Evolutionary conservation across 2,329 filamentous ascomycete genomes (phyloP), one percentile per base, ranked within the genome.

Genomic region (Fusarium circinatum): DNA sequence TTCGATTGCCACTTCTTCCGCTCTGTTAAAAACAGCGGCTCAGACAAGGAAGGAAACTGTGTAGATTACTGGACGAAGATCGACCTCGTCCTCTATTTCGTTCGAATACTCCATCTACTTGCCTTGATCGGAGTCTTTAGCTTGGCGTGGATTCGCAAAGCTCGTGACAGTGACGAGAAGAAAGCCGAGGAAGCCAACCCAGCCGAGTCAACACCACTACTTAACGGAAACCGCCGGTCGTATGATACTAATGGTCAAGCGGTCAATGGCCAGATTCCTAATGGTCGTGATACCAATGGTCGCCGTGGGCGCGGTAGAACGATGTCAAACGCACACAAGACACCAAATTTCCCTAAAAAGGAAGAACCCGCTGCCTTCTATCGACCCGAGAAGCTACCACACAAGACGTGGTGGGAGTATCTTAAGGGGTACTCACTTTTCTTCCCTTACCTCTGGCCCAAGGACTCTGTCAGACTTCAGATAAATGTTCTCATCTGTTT

Each of bases 381-480:
- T 81, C 92, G 96, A 76, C 95, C 95, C 5, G 92, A 93, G 42
- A 96, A 94, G 73, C 89, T 94, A 14, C 95, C 94, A 6, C 93
- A 93, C 76, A 94, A 93, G 75, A 96, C 92, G 59, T 99, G 96
- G 96, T 97, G 93, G 91, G 95, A 98, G 80, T 99, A 99, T 81
- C 86, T 98, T 69, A 91, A 92, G 73, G 95, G 96, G 51, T 99
- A 98, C 82, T 93, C 92, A 18, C 87, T 98, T 58, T 98, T 99
- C 83, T 97, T 98, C 81, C 96, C 95, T 0, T 99, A 98, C 80
- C 89, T 98, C 66, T 99, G 96, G 96, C 96, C 96, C 2, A 93
- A 91, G 78, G 96, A 96, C 79, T 91, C 94, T 42, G 48, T 80
- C 10, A 88, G 86, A 73, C 86, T 99, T 62, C 92, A 98, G 84